Evolutionary conservation across 2,329 filamentous ascomycete species (phyloP).

Genomic region (Penicillium capsulatum): DNA sequence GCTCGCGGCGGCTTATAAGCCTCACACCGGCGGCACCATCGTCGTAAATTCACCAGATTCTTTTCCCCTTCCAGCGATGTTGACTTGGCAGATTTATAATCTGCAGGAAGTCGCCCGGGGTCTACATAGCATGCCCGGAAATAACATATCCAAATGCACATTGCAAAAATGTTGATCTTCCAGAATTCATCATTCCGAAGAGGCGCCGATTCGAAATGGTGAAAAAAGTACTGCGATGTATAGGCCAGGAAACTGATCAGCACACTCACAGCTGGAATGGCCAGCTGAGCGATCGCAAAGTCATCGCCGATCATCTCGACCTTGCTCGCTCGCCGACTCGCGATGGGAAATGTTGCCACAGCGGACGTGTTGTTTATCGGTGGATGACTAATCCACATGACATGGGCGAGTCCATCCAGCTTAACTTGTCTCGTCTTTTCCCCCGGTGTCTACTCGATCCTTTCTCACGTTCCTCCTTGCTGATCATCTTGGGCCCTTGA

Average conservation of each 20-base stretch:
- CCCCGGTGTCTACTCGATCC: too few relatives aligned
- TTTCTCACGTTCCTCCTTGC: too few relatives aligned
- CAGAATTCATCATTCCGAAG: slow-evolving; percentile 49
- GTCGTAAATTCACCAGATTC: slow-evolving; percentile 26
- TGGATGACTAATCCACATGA: slow-evolving; percentile 17
- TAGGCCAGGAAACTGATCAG: slow-evolving; percentile 59
- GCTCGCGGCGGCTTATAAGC: slow-evolving; percentile 59
- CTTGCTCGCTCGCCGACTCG: slow-evolving; percentile 6
- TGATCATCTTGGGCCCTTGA: too few relatives aligned
- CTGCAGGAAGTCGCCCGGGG: slow-evolving; percentile 52
- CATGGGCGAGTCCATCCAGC: not conserved
- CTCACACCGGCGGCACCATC: slow-evolving; percentile 61
- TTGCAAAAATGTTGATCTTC: slow-evolving; percentile 53
- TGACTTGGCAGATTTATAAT: slow-evolving; percentile 31
- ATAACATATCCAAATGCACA: slow-evolving; percentile 57
- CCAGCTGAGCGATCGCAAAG: slow-evolving; percentile 41
- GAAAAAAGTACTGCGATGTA: slow-evolving; percentile 57
- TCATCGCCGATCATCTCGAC: slow-evolving; percentile 22
- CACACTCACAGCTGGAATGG: slow-evolving; percentile 51
- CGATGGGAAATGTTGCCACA: not conserved
- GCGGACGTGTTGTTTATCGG: slow-evolving; percentile 18
- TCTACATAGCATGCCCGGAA: slow-evolving; percentile 56
- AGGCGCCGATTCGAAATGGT: slow-evolving; percentile 51
- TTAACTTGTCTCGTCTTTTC: slow-evolving; percentile 1
- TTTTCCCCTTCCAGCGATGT: slow-evolving; percentile 19